A percentile compares a stretch with the other conserved stretches of the same genome.
Conservation (phyloP, 2,329 filamentous ascomycete species). For the Colletotrichum aenigma region DNA sequence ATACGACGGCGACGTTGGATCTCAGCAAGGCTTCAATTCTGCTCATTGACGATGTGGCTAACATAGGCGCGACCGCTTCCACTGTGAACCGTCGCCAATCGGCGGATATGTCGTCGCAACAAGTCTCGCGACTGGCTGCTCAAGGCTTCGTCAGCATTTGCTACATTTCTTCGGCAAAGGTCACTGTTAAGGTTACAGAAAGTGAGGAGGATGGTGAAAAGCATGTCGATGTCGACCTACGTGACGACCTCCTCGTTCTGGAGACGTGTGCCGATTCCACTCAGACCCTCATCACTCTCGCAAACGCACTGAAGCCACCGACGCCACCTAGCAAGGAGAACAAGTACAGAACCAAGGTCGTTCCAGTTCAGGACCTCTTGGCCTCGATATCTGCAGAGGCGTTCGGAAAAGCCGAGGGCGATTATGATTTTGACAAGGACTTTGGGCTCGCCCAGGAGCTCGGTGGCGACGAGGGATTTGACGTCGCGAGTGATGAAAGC, state of each 20-base stretch:
- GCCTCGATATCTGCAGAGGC: conserved; percentile 90
- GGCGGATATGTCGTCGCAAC: conserved; percentile 47
- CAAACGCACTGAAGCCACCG: conserved; percentile 83
- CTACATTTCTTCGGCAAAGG: conserved; percentile 82
- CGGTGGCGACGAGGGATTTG: conserved; percentile 41
- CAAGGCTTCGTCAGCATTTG: conserved; percentile 86
- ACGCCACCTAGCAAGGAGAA: conserved; percentile 80
- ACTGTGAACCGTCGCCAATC: conserved; percentile 26
- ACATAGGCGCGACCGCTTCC: conserved; percentile 8
- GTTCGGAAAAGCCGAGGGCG: conserved; percentile 66
- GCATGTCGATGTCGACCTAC: conserved; percentile 78
- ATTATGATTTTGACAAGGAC: conserved; percentile 67
- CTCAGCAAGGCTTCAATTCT: conserved; percentile 83
- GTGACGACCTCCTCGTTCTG: conserved; percentile 84
- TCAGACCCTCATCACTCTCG: conserved; percentile 81
- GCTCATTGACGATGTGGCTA: conserved; percentile 75
- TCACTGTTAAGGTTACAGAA: conserved; percentile 63
- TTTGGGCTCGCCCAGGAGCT: conserved; percentile 60
- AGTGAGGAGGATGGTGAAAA: conserved; percentile 63
- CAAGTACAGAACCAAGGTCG: conserved; percentile 86
- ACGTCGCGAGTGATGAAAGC: conserved; percentile 33
- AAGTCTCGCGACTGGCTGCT: conserved; percentile 61
- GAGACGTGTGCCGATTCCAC: conserved; percentile 98
- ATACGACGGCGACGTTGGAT: conserved; percentile 67
- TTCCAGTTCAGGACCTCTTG: conserved; percentile 86